Percentiles rank a stretch among this genome's conserved stretches.
Evolutionary conservation across 257 asterid species (phyloP).

Genomic region (Solanum ahanhuiri): DNA sequence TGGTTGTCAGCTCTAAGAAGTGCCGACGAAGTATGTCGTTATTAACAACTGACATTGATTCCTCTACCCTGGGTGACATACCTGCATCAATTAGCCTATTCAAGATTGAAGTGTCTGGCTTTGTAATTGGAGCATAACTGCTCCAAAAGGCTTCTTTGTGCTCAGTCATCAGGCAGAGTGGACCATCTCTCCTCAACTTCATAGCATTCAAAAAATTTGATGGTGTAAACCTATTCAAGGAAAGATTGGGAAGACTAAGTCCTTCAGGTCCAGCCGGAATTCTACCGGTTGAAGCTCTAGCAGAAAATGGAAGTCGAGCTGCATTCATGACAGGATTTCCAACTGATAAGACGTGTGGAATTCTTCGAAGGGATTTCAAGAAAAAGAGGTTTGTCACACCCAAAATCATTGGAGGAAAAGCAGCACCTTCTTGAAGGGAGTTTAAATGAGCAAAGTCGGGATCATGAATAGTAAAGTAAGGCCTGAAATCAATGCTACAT

Average conservation of each 20-base stretch:
- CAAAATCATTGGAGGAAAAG: conserved; percentile 76
- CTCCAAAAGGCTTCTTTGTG: conserved; percentile 94
- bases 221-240: conserved; percentile 72
- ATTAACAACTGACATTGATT: conserved; percentile 98
- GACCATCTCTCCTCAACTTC: conserved; percentile 90
- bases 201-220: conserved; percentile 77
- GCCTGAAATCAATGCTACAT: conserved; percentile 84
- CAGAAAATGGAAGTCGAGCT: conserved; percentile 39
- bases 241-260: conserved; percentile 31
- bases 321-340: conserved; percentile 68
- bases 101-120: conserved; percentile 89
- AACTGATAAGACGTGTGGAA: conserved; percentile 92
- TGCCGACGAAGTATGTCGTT: conserved; percentile 96
- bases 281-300: conserved; percentile 36
- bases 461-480: conserved; percentile 92
- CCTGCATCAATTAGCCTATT: conserved; percentile 98
- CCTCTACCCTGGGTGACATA: conserved; percentile 95
- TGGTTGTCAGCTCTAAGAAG: conserved; percentile 94
- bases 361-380: conserved; percentile 70
- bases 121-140: conserved; percentile 65
- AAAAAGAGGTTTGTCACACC: conserved; percentile 97
- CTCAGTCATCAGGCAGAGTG: conserved; percentile 88
- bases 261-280: conserved; percentile 43
- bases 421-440: conserved; percentile 55
- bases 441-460: conserved; percentile 75